phyloP scores from a whole-genome alignment of 768 basidiomycete genomes.

The Kwoniella bestiolae region DNA sequence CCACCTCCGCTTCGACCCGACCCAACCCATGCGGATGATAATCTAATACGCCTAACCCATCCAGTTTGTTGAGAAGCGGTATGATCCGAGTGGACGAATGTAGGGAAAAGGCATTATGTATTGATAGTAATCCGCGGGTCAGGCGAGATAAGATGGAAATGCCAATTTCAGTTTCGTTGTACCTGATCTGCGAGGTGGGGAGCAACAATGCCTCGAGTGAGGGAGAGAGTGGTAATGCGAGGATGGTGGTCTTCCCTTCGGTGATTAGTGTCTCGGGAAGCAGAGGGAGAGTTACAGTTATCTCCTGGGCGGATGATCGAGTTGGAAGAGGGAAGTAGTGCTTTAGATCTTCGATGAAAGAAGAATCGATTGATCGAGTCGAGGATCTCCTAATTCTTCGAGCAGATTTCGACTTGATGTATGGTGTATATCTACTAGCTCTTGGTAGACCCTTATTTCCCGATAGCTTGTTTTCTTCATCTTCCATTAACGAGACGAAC shows the following conservation, averaged over 20 bases:
- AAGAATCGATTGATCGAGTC: slow-evolving; percentile 18
- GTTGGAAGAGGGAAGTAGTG: slow-evolving; percentile 27
- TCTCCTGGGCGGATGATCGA: neutral
- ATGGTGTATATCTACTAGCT: slow-evolving; percentile 31
- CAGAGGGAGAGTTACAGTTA: slow-evolving; percentile 27
- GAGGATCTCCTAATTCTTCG: slow-evolving; percentile 1
- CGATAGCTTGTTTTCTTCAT: slow-evolving; percentile 22
- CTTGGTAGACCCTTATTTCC: slow-evolving; percentile 18
- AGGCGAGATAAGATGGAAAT: slow-evolving; percentile 34
- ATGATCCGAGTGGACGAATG: slow-evolving; percentile 33
- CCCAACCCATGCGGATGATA: slow-evolving; percentile 15
- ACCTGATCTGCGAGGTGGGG: slow-evolving; percentile 25
- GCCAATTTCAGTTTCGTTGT: slow-evolving; percentile 38
- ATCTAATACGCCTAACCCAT: slow-evolving; percentile 37
- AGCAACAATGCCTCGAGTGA: slow-evolving; percentile 35
- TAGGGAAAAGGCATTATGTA: slow-evolving; percentile 36
- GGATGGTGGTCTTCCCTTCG: slow-evolving; percentile 31
- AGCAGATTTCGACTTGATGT: no score
- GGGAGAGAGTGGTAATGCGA: slow-evolving; percentile 35
- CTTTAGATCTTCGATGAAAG: slow-evolving; percentile 19
- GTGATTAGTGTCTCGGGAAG: slow-evolving; percentile 40
- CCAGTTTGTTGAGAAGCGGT: slow-evolving; percentile 40
- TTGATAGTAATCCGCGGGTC: slow-evolving; percentile 28
- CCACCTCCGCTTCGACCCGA: slow-evolving; percentile 17
- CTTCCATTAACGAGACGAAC: slow-evolving; percentile 28